These are phyloP conservation scores for Podospora pseudoanserina DNA, from an alignment of 495 filamentous ascomycete genomes.

Conservation along the genomic window DNA sequence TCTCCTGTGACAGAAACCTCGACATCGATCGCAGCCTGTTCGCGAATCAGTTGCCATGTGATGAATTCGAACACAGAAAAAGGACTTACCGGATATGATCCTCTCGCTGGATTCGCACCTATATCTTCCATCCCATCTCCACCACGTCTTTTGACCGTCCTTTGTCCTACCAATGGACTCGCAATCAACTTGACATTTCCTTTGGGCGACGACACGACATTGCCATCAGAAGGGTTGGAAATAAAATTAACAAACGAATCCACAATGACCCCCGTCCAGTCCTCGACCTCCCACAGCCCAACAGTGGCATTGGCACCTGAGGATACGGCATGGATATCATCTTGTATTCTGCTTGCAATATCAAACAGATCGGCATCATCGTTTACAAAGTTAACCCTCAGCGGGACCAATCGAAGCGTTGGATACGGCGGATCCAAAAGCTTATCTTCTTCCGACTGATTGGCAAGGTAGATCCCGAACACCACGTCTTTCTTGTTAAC, in stretches of 20 bases:
- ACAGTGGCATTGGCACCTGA: constrained; percentile 32
- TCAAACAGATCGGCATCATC: constrained; percentile 9
- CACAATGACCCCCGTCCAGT: constrained; percentile 46
- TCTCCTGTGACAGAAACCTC: constrained; percentile 48
- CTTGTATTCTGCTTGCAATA: constrained; percentile 37
- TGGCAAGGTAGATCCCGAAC: constrained; percentile 48
- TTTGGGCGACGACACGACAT: not conserved
- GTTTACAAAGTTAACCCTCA: constrained; percentile 27
- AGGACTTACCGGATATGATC: constrained; percentile 37
- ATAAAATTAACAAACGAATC: constrained; percentile 58
- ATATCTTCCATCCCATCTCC: constrained; percentile 9
- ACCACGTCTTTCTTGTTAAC: constrained; percentile 22
- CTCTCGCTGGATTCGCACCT: constrained; percentile 22
- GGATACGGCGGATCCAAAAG: constrained; percentile 30
- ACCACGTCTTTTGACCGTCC: not conserved
- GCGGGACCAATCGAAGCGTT: constrained; percentile 41
- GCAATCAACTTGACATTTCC: not conserved
- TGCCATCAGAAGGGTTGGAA: constrained; percentile 14
- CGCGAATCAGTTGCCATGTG: not conserved
- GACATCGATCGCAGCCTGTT: constrained; percentile 52
- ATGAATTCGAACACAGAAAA: not conserved
- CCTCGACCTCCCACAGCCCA: constrained; percentile 47
- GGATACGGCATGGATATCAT: constrained; percentile 40
- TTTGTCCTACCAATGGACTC: not conserved
- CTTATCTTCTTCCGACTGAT: constrained; percentile 28